These are phyloP conservation scores for Peziza echinospora DNA, from an alignment of 495 filamentous ascomycete species.

Conservation along the genomic window DNA sequence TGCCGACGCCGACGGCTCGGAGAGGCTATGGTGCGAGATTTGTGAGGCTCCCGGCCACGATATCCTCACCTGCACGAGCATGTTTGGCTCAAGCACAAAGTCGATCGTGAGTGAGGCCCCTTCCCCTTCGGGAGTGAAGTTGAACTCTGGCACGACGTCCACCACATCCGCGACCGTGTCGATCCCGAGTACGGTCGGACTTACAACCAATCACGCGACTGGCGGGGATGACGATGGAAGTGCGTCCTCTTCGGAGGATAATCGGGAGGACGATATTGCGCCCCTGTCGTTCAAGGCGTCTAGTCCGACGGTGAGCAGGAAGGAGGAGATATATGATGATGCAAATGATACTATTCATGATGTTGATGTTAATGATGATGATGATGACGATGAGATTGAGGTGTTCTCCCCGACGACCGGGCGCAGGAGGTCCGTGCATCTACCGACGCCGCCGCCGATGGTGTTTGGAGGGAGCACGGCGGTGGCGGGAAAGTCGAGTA, in stretches of 20 bases:
- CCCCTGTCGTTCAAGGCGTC: not conserved
- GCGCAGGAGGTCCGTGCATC: slow-evolving; percentile 18
- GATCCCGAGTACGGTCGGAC: slow-evolving; percentile 1
- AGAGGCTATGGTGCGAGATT: slow-evolving; percentile 79
- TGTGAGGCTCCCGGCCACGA: slow-evolving; percentile 88
- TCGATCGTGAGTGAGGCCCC: slow-evolving; percentile 15
- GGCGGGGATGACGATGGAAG: too few species aligned
- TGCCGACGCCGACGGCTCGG: slow-evolving; percentile 30
- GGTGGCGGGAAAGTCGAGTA: slow-evolving; percentile 60
- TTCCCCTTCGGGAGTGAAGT: slow-evolving; percentile 14
- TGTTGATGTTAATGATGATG: too few species aligned
- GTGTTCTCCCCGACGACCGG: not conserved
- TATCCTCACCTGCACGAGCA: slow-evolving; percentile 76
- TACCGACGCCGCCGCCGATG: slow-evolving; percentile 7
- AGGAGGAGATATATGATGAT: too few species aligned
- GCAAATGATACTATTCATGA: too few species aligned
- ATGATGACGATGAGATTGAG: not conserved
- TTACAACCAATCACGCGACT: slow-evolving; percentile 1
- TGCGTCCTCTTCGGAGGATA: too few species aligned
- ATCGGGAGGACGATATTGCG: not conserved
- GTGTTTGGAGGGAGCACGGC: slow-evolving; percentile 30
- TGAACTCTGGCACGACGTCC: not conserved
- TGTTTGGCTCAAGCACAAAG: slow-evolving; percentile 40
- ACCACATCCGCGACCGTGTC: slow-evolving; percentile 6
- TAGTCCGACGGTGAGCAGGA: not conserved